Evolutionary conservation across 2,329 filamentous ascomycete genomes (phyloP), one percentile per base, ranked within the genome.

Genomic region (Claviceps sp.): DNA sequence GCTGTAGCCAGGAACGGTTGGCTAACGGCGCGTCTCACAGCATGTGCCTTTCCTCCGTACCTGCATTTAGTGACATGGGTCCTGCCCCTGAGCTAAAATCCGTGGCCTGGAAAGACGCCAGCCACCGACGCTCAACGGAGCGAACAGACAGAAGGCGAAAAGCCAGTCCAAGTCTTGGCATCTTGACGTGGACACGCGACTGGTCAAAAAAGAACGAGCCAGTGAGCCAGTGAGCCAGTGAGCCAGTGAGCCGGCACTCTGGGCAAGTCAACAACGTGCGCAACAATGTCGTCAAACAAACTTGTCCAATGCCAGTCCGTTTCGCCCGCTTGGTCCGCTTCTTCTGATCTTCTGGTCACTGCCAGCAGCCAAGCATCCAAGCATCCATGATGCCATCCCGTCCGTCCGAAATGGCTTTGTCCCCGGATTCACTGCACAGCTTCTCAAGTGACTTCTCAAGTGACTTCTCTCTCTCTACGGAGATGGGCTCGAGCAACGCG

Each of bases 1-100:
- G 13, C 24, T 18, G 4, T 49, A 5, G 24, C 44, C 41, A 20
- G 11, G 2, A 24, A 53, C 58, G 63, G 64, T 67, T 67, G 65
- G 65, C 57, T 55, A 49, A 44, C 54, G 53, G 55, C 51, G 58
- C 61, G 65, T 67, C 65, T 67, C 65, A 66, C 30, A 58, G 37
- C 52, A 60, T 58, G 54, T 57, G 34, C 18, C 9, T 30, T n/a
- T 40, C 45, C 24, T 18, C 47, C 44, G 59, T 61, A 61, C 60
- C 60, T 62, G 61, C 58, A 58, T 58, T 47, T 50, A 49, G 54
- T 38, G 52, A 34, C 52, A 47, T 30, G 44, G 45, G 16, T 37
- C 14, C 16, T 46, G 26, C 52, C 54, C 55, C 56, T 55, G 56
- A 53, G 26, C 48, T 50, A 53, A 53, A 51, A 34, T 34, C 22